Conservation (phyloP, 306 rosid genomes). For the Lathyrus tuberosus region DNA sequence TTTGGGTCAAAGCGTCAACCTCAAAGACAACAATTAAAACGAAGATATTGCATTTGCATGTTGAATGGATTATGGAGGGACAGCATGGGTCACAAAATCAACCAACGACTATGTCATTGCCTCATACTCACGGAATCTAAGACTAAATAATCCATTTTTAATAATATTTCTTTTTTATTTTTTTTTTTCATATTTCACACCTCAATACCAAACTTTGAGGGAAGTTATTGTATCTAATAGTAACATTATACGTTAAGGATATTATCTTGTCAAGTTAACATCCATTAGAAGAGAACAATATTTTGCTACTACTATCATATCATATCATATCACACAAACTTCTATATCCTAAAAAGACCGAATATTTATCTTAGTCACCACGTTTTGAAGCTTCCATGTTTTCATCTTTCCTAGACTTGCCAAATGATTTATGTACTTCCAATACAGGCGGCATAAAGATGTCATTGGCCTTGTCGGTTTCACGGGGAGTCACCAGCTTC, state of each 20-base stretch:
- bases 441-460: constrained; percentile 59
- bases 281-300: not conserved
- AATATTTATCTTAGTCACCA: constrained; percentile 41
- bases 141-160: not conserved
- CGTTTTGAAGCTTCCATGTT: constrained; percentile 44
- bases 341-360: not conserved
- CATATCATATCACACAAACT: not conserved
- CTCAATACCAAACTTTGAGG: not conserved
- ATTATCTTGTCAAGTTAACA: not conserved
- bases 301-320: constrained; percentile 7
- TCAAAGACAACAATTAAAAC: constrained; percentile 17
- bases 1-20: constrained; percentile 27
- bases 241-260: not conserved
- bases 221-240: not conserved
- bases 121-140: constrained; percentile 54
- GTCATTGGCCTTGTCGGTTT: constrained; percentile 51
- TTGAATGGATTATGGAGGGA: constrained; percentile 30
- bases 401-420: constrained; percentile 63
- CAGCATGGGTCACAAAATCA: constrained; percentile 32
- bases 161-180: not conserved
- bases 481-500: constrained; percentile 73
- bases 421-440: constrained; percentile 67
- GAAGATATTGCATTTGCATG: constrained; percentile 29
- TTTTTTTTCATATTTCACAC: not conserved
- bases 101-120: constrained; percentile 24